phyloP scores from a whole-genome alignment of 2,329 filamentous ascomycete species.

The Cytospora paraplurivora region DNA sequence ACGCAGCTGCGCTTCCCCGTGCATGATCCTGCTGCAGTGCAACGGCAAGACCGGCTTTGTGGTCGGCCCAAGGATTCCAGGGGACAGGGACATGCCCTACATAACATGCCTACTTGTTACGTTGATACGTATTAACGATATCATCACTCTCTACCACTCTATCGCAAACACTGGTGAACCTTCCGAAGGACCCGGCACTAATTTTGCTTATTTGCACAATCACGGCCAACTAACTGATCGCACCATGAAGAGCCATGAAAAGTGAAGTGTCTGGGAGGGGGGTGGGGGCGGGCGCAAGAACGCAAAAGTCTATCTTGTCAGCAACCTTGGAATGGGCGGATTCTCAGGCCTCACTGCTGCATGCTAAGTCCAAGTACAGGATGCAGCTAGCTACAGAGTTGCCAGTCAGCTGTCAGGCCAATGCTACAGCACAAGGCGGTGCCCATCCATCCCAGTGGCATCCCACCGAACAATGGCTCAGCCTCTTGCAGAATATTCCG shows the following conservation, averaged over 20 bases:
- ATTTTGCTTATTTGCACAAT: neutral
- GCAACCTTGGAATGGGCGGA: neutral
- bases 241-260: too few species aligned
- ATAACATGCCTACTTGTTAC: neutral
- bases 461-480: slow-evolving; percentile 5
- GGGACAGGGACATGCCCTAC: neutral
- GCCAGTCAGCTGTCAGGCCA: too few species aligned
- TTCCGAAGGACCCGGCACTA: neutral
- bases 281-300: too few species aligned
- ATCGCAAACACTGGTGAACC: neutral
- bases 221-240: neutral
- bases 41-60: slow-evolving; percentile 2
- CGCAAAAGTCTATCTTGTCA: too few species aligned
- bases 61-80: neutral
- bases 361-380: too few species aligned
- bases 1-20: neutral
- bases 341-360: neutral
- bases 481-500: slow-evolving; percentile 18
- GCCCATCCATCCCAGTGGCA: too few species aligned
- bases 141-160: neutral
- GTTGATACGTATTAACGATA: neutral
- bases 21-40: neutral
- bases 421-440: neutral
- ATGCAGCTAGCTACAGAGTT: neutral
- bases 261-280: too few species aligned